These are phyloP conservation scores for Elsinoe australis DNA, from an alignment of 2,329 filamentous ascomycete genomes.

Conservation along the genomic window DNA sequence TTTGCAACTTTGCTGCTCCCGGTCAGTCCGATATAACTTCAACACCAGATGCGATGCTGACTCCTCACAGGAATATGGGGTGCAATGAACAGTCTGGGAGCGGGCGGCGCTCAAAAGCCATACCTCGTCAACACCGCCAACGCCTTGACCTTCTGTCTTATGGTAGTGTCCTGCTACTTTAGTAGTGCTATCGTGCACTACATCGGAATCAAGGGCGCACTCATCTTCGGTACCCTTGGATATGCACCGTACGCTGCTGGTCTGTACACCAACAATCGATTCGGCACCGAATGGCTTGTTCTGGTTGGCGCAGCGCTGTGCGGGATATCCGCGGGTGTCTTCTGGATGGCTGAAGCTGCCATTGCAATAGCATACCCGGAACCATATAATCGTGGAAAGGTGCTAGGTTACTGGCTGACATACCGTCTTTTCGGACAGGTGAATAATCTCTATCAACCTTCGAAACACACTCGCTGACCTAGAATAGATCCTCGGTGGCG, in stretches of 20 bases:
- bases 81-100: conserved; percentile 48
- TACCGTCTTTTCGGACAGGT: conserved; percentile 56
- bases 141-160: conserved; percentile 62
- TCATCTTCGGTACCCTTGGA: conserved; percentile 65
- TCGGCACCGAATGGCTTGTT: conserved; percentile 60
- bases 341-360: conserved; percentile 69
- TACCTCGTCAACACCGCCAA: conserved; percentile 64
- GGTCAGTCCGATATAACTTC: no score
- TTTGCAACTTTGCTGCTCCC: conserved; percentile 65
- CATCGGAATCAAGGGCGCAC: conserved; percentile 61
- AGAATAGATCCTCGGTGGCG: conserved; percentile 65
- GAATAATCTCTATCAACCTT: no score
- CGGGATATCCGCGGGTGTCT: conserved; percentile 62
- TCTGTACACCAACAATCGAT: conserved; percentile 65
- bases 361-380: conserved; percentile 67
- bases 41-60: no score
- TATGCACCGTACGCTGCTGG: conserved; percentile 66
- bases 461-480: no score
- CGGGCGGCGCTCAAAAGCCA: conserved; percentile 55
- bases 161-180: conserved; percentile 64
- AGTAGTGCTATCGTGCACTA: conserved; percentile 56
- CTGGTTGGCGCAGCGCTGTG: conserved; percentile 62
- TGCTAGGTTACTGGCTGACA: conserved; percentile 61
- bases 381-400: conserved; percentile 57
- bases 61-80: conserved; percentile 66